These are phyloP conservation scores for Emydomyces testavorans DNA, from an alignment of 2,329 filamentous ascomycete genomes.

Conservation along the genomic window DNA sequence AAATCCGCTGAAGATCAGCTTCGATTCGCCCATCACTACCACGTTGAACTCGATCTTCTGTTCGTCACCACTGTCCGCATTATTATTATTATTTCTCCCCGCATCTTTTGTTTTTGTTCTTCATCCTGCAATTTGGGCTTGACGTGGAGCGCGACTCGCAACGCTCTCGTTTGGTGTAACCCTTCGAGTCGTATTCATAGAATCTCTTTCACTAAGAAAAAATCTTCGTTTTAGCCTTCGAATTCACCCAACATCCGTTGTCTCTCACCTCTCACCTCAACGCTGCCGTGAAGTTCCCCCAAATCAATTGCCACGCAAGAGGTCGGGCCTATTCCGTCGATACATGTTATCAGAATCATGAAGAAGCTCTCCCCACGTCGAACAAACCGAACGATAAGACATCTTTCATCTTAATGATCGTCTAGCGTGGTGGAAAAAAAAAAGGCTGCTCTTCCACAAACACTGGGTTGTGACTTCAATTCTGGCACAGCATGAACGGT, in stretches of 20 bases:
- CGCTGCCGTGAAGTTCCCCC: background rate
- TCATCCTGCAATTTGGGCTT: background rate
- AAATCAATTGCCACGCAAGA: background rate
- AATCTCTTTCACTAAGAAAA: background rate
- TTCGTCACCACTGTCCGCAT: background rate
- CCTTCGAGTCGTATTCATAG: background rate
- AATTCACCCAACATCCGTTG: background rate
- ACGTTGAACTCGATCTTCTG: background rate
- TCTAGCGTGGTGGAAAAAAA: background rate
- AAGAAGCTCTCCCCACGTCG: slow-evolving; percentile 5
- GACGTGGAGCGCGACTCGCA: background rate
- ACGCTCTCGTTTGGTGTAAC: background rate
- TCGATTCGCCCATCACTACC: background rate
- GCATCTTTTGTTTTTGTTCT: background rate
- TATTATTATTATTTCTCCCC: slow-evolving; percentile 3
- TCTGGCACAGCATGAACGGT: slow-evolving; percentile 24
- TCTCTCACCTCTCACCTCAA: background rate
- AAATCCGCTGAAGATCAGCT: background rate
- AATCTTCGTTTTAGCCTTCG: background rate
- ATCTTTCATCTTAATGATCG: slow-evolving; percentile 1
- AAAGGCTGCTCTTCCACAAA: background rate
- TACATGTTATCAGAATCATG: slow-evolving; percentile 7
- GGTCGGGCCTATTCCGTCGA: background rate
- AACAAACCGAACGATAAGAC: background rate
- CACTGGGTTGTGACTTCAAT: background rate